Base-by-base conservation (phyloP, 345 rosid genomes). In the Geranium rotundifolium region DNA sequence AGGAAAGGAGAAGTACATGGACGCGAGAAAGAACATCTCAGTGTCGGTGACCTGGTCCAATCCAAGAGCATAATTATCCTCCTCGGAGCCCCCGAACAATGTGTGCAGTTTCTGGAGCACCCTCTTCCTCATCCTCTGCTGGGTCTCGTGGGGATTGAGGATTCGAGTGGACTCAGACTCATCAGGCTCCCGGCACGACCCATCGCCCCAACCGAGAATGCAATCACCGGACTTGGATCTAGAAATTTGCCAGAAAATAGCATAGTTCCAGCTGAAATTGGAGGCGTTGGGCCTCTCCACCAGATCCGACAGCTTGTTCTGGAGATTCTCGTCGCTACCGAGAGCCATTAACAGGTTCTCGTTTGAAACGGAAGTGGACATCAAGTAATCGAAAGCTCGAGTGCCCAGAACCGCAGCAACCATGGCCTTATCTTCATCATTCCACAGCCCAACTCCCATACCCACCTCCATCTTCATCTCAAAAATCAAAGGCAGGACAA, bases 121-220 rank as follows among this genome's bases (percentile, higher is more conserved):
- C 69, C 83, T 80, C 79, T 90, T 93, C 79, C 92, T 82, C 97
- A 85, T 86, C 76, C 79, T 76, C 82, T 93, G 96, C 60, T 79
- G 84, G 23, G 75, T 65, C 72, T 83, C 89, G 19, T 85, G 85
- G 6, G 65, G 60, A 65, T 66, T 77, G 50, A 67, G 80, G 63
- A 71, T 68, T 23, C 71, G 70, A 12, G 71, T 54, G 29, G 71
- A 60, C 61, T 81, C 89, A 4, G 85, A 83, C 67, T 83, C 95
- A 63, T 72, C 77, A 5, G 98, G 97, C 79, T 92, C 98, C 57
- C 98, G 68, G 65, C 97, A 89, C 39, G 82, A 89, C 67, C 98
- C 97, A 65, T 92, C 98, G 34, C 95, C 98, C 98, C 98, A 92
- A n/a, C 95, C 90, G n/a, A 92, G 71, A 31, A 87, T 90, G 79